Evolutionary conservation across 164 flowering plant genomes (phyloP), one percentile per base, ranked within the genome.

Genomic region (Vitis amurensis): DNA sequence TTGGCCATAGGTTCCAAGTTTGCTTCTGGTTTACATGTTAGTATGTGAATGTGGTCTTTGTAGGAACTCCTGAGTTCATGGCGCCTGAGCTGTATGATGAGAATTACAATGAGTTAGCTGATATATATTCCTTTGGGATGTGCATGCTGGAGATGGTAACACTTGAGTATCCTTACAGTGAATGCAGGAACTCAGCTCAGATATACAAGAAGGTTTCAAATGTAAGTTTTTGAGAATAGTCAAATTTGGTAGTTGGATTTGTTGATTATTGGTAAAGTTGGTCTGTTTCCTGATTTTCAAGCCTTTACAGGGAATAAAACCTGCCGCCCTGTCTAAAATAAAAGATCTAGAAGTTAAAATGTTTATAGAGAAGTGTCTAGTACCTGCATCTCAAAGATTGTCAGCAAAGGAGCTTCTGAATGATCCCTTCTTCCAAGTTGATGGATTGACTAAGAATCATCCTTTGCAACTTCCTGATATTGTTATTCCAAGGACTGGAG

Each of bases 131-230:
- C 19, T 89, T 89, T 73, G 93, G 93, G 44, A 85, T 89, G 91
- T 89, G 93, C 86, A 71, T 89, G 76, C 78, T 89, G 61, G 93
- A 88, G 78, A 81, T 88, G 90, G 83, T 88, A n/a, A 88, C 90
- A 19, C 74, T 74, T 61, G 90, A 88, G 62, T 88, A 87, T 77
- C 92, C 92, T 59, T 88, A 88, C 71, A 76, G 80, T 57, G 92
- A 88, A 76, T 89, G 93, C 56, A 75, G 47, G 63, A 87, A 87
- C 64, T 78, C 89, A 0, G 89, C 89, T 72, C 93, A 89, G 70
- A 89, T 89, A 59, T 89, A 77, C 67, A 84, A 77, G 82, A 89
- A 87, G 71, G 93, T 89, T 68, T 73, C 85, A 52, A 76, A 80
- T 56, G 93, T 87, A 83, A 83, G 91, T 76, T 58, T 1, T 14